phyloP scores from a whole-genome alignment of 1,284 basidiomycete genomes.

The Clitocybe nebularis region DNA sequence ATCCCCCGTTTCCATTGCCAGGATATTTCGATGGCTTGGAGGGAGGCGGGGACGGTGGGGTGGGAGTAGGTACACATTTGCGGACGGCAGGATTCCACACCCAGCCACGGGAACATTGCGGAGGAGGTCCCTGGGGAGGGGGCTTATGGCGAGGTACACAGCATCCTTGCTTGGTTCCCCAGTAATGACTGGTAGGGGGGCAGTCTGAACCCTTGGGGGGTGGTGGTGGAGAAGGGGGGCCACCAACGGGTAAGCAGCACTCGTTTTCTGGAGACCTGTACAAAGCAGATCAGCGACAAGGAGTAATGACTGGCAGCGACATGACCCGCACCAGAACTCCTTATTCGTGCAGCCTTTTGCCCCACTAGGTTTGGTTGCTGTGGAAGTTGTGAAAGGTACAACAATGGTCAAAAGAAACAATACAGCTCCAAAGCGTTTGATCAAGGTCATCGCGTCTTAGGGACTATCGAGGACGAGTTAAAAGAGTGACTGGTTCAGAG shows the following conservation, averaged over 20 bases:
- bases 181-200: constrained; percentile 41
- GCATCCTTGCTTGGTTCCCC: constrained; percentile 40
- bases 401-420: constrained; percentile 23
- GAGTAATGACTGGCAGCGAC: neutral
- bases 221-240: constrained; percentile 34
- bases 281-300: too few relatives aligned
- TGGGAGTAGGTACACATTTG: constrained; percentile 39
- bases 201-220: constrained; percentile 44
- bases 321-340: constrained; percentile 38
- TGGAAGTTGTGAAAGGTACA: constrained; percentile 22
- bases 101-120: constrained; percentile 47
- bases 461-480: constrained; percentile 7
- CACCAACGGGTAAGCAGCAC: constrained; percentile 51
- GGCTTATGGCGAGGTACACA: constrained; percentile 40
- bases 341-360: constrained; percentile 22
- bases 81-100: constrained; percentile 37
- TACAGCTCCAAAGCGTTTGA: constrained; percentile 24
- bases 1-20: constrained; percentile 16
- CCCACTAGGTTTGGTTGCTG: constrained; percentile 13
- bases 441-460: constrained; percentile 23
- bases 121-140: constrained; percentile 34
- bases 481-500: constrained; percentile 13
- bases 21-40: constrained; percentile 37
- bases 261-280: constrained; percentile 39
- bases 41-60: constrained; percentile 32